Evolutionary conservation across 83 land plant species (phyloP), one percentile per base, ranked within the genome.

Genomic region (Diphasiastrum complanatum): DNA sequence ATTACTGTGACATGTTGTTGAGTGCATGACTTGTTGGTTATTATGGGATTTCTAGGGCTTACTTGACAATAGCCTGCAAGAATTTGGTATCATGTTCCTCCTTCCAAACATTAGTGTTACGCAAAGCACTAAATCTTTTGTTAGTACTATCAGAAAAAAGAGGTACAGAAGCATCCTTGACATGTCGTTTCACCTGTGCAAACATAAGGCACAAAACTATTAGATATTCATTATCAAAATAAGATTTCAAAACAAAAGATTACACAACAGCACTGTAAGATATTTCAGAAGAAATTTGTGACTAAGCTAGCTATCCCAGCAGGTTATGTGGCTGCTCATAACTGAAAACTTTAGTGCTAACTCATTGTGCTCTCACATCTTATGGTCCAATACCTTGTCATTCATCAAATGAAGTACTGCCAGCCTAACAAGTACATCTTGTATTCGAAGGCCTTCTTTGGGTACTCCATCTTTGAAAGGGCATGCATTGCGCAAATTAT

Each of bases 381-480:
- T 19, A 20, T 24, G 27, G 46, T 0, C 32, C 5, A 31, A 51
- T 61, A 84, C 98, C 81, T 95, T 95, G 49, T 86, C 85, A 38
- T 75, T 60, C n/a, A 95, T 80, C 0, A 83, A 65, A 16, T 76
- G 70, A 50, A 93, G 54, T 20, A 61, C 65, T 30, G 85, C 96
- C 63, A 89, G 73, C 29, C 99, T 79, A 23, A 89, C 86, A 33
- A 89, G 81, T 16, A 93, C 92, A 77, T 95, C 99, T 33, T 66
- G 73, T 50, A 95, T 76, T 35, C 97, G 77, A 20, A 89, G 70
- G 29, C 91, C 96, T 75, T 89, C 99, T 72, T 95, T 95, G 38
- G 99, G 99, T 5, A 95, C 99, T 52, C 96, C 99, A 82, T 95
- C 99, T 95, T 64, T 24, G n/a, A n/a, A n/a, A n/a, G n/a, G n/a